phyloP scores from a whole-genome alignment of 495 filamentous ascomycete species.

The Penicillium subrubescens region DNA sequence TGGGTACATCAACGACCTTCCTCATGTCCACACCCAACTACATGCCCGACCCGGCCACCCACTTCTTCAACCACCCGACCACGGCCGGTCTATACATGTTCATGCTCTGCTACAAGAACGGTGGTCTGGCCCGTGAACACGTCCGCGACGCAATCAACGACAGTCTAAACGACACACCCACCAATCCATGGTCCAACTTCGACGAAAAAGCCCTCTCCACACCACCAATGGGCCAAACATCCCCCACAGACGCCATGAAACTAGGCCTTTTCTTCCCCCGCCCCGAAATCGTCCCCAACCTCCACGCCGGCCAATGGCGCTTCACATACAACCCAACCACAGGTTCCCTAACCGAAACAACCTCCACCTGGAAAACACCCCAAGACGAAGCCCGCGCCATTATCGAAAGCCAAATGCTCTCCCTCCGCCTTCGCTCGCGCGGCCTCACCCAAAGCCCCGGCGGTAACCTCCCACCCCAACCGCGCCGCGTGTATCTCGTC shows the following conservation, averaged over 20 bases:
- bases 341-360: slow-evolving; percentile 47
- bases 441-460: slow-evolving; percentile 65
- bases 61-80: slow-evolving; percentile 89
- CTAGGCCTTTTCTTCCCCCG: slow-evolving; percentile 92
- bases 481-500: slow-evolving; percentile 87
- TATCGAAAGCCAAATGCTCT: slow-evolving; percentile 91
- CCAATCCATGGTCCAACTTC: slow-evolving; percentile 74
- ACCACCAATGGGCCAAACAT: slow-evolving; percentile 63
- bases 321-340: slow-evolving; percentile 61
- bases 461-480: slow-evolving; percentile 70
- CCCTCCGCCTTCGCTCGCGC: slow-evolving; percentile 79
- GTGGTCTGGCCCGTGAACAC: slow-evolving; percentile 86
- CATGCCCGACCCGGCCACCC: slow-evolving; percentile 80
- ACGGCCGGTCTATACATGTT: slow-evolving; percentile 89
- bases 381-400: slow-evolving; percentile 80
- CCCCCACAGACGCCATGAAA: slow-evolving; percentile 61
- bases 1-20: slow-evolving; percentile 95
- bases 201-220: slow-evolving; percentile 66
- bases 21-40: slow-evolving; percentile 93
- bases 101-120: slow-evolving; percentile 99
- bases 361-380: slow-evolving; percentile 52
- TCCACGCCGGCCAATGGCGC: slow-evolving; percentile 79
- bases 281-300: slow-evolving; percentile 93
- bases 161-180: slow-evolving; percentile 37
- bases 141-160: slow-evolving; percentile 71